Evolutionary conservation across 352 stramenopile genomes (phyloP).

Genomic region (Globisporangium middletonii): DNA sequence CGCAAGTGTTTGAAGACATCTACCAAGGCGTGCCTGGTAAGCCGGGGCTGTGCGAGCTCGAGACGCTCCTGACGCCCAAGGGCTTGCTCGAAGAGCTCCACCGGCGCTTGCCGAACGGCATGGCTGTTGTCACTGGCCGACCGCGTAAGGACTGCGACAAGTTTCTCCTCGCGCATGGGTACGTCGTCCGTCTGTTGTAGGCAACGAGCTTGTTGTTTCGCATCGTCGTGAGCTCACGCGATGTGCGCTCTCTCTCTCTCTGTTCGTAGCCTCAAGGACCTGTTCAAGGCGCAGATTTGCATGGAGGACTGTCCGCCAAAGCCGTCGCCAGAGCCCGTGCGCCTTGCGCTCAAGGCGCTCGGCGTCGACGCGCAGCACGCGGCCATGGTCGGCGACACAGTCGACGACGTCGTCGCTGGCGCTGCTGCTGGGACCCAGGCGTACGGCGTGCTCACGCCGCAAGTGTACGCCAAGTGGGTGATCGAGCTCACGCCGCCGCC

Average conservation of each 20-base stretch:
- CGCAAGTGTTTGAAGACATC: conserved; percentile 91
- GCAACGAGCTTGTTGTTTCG: background rate
- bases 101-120: conserved; percentile 74
- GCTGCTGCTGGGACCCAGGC: conserved; percentile 58
- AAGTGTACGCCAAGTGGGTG: conserved; percentile 73
- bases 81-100: conserved; percentile 79
- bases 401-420: conserved; percentile 92
- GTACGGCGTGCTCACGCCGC: conserved; percentile 85
- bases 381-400: conserved; percentile 94
- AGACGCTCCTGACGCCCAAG: conserved; percentile 89
- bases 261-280: conserved; percentile 48
- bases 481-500: conserved; percentile 46
- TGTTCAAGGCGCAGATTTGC: conserved; percentile 90
- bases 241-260: background rate
- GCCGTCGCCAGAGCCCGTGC: conserved; percentile 89
- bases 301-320: conserved; percentile 96
- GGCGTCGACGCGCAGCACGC: conserved; percentile 61
- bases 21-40: conserved; percentile 87
- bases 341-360: conserved; percentile 82
- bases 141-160: conserved; percentile 92
- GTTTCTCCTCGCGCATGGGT: conserved; percentile 86
- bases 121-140: conserved; percentile 91
- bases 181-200: conserved; percentile 4
- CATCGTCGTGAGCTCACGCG: background rate
- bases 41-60: conserved; percentile 82